Evolutionary conservation across 176 grass and related monocot genomes (phyloP), one percentile per base, ranked within the genome.

Genomic region (Chloris gayana): DNA sequence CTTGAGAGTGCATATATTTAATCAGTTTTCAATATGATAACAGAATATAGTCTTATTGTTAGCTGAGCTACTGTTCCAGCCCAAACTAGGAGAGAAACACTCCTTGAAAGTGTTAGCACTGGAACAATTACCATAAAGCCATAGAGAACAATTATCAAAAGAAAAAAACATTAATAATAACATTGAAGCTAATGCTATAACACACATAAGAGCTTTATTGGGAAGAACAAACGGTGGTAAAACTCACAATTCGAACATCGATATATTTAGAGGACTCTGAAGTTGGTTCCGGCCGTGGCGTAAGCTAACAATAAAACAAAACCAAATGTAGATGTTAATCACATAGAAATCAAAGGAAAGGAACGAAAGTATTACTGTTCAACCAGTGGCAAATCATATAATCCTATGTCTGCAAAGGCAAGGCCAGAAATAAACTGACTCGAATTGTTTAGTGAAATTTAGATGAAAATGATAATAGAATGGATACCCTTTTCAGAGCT

Each of bases 231-330:
- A n/a, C 0, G 3, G 64, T 58, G 50, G 68, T 59, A n/a, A 21
- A 78, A 93, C 95, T 98, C 82, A 98, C 95, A 87, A 98, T 98
- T 74, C 95, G 83, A 88, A 98, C 92, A 93, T 98, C 95, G 91
- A 83, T 91, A 81, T 91, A 94, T 73, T 89, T 89, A 59, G 90
- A 72, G 80, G 87, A 75, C 59, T 94, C 92, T 83, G 83, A 61
- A 76, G 74, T 30, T 33, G 86, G 90, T 33, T 98, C 95, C 39
- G 83, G 92, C 50, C 90, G 86, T 81, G 81, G 70, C 5, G 88
- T 81, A 81, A 94, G 82, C 95, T 98, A 69, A 41, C 70, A 37
- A 85, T 47, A 64, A 80, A 69, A 45, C 2, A 77, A 42, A 76
- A 79, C 37, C 5, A 31, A 68, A 50, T 49, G 11, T 33, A 79